Base-by-base conservation (phyloP, 805 yeast genomes). In the Alloascoidea africana region DNA sequence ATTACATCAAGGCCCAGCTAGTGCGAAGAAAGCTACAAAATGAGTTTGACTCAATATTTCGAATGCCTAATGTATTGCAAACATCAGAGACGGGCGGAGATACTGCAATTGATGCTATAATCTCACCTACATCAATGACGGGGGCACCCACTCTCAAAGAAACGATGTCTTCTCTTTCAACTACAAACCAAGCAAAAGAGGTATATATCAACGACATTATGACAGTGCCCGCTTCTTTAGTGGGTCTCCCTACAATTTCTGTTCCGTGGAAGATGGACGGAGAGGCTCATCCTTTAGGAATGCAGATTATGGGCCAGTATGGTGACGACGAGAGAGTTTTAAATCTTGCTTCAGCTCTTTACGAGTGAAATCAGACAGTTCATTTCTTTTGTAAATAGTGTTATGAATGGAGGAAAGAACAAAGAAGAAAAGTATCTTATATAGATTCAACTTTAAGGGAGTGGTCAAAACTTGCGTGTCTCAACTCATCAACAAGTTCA, bases 161-260 rank as follows among this genome's bases (percentile, higher is more conserved):
- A n/a, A 69, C 63, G 39, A 41, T 45, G 5, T 8, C 30, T 8
- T 8, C 8, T 8, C 13, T 8, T 8, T 23, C 30, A 23, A 8
- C 30, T 8, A 8, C n/a, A 23, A 23, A 23, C n/a, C 30, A 8
- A 23, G 30, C 30, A 23, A 62, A 79, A 3, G 72, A 72, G 35
- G 68, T 78, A 14, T 86, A 81, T 47, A 63, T 78, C 38, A 82
- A 85, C 53, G 99, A 91, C 55, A 73, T 81, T 0, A 65, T 86
- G 40, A 84, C 96, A 0, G 80, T 86, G 3, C 96, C 98, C 0
- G 81, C 91, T 32, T 86, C 94, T 1, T 57, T 93, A 41, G 93
- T 94, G 0, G 97, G 97, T 0, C 54, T 89, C 2, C 99, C 99
- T 1, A 73, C 94, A 0, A 65, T 89, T 6, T 69, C 80, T 1